phyloP scores from a whole-genome alignment of 108 stramenopile genomes.

The Stephanodiscus minutulus region DNA sequence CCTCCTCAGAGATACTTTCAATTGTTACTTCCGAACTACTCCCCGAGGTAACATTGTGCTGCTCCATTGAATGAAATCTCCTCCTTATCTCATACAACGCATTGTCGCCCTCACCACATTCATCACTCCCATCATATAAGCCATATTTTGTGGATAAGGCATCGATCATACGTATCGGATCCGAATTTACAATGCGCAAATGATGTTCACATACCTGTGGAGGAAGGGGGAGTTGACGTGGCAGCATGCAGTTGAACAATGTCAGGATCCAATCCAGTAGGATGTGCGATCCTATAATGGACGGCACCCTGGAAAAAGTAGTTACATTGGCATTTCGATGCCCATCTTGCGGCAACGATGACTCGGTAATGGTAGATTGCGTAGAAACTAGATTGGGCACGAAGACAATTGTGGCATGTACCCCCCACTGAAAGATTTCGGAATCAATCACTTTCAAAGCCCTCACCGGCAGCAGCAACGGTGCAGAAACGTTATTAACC shows the following conservation, averaged over 20 bases:
- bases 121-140: conserved; percentile 21
- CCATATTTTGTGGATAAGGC: conserved; percentile 39
- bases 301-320: conserved; percentile 33
- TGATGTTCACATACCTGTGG: conserved; percentile 29
- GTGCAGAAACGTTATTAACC: conserved; percentile 6
- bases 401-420: conserved; percentile 34
- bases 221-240: conserved; percentile 29
- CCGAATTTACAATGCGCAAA: conserved; percentile 47
- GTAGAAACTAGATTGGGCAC: conserved; percentile 9
- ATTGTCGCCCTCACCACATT: conserved; percentile 31
- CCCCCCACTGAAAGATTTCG: conserved; percentile 27
- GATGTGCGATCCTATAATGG: conserved; percentile 37
- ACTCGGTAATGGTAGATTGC: background rate
- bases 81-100: conserved; percentile 77
- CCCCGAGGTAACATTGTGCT: conserved; percentile 37
- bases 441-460: conserved; percentile 24
- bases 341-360: conserved; percentile 4
- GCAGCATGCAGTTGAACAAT: conserved; percentile 45
- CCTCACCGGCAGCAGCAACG: conserved; percentile 14
- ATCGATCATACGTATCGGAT: conserved; percentile 44
- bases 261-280: conserved; percentile 51
- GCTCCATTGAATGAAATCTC: conserved; percentile 74
- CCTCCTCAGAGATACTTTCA: conserved; percentile 26
- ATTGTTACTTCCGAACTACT: conserved; percentile 44
- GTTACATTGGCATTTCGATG: conserved; percentile 18